Conservation (phyloP, 352 stramenopile species). For the Pythium dissotocum region DNA sequence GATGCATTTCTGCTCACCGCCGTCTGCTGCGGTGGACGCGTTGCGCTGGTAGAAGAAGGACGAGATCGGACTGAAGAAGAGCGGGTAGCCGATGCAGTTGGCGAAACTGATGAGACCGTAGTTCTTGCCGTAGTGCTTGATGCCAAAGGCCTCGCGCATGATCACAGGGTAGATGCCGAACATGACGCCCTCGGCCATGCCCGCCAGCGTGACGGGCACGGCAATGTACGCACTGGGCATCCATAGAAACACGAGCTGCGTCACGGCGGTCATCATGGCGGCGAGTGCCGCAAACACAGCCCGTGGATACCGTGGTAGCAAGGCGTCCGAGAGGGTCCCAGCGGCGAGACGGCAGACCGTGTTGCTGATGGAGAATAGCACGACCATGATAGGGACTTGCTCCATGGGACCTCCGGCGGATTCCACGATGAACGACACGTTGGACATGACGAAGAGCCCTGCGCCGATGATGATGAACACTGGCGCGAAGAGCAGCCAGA, state of each 20-base stretch:
- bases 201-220: slow-evolving; percentile 59
- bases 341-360: slow-evolving; percentile 59
- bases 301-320: slow-evolving; percentile 48
- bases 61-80: slow-evolving; percentile 74
- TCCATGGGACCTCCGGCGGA: slow-evolving; percentile 55
- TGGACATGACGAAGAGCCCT: slow-evolving; percentile 80
- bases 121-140: slow-evolving; percentile 84
- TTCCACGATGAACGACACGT: slow-evolving; percentile 85
- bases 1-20: slow-evolving; percentile 53
- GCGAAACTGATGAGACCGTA: slow-evolving; percentile 79
- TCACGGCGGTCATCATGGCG: slow-evolving; percentile 47
- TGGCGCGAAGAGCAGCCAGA: slow-evolving; percentile 76
- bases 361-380: slow-evolving; percentile 78
- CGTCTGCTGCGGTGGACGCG: slow-evolving; percentile 21
- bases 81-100: slow-evolving; percentile 81
- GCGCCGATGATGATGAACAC: slow-evolving; percentile 79
- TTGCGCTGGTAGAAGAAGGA: slow-evolving; percentile 70
- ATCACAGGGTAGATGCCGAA: slow-evolving; percentile 82
- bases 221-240: slow-evolving; percentile 43
- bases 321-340: slow-evolving; percentile 59
- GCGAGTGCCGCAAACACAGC: slow-evolving; percentile 55
- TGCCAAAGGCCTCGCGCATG: slow-evolving; percentile 76
- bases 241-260: slow-evolving; percentile 56
- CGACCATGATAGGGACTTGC: slow-evolving; percentile 76
- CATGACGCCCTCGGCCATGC: slow-evolving; percentile 76